These are phyloP conservation scores for Styphnolobium japonicum DNA, from an alignment of 306 rosid species.

Conservation along the genomic window DNA sequence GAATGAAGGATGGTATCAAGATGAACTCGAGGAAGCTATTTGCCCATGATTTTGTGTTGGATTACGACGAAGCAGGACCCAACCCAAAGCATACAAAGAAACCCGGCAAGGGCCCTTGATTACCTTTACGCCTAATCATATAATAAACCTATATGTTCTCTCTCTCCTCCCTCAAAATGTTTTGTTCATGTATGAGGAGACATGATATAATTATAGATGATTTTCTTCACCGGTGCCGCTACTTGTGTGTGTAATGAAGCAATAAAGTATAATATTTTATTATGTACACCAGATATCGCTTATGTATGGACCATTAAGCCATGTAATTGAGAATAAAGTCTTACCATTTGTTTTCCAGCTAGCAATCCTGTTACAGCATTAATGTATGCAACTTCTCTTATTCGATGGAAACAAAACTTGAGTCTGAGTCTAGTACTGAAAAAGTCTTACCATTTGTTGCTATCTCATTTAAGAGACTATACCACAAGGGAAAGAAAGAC, in stretches of 20 bases:
- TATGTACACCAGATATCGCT: conserved; percentile 17
- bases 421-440: not conserved
- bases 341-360: conserved; percentile 2
- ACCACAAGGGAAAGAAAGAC: not conserved
- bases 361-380: not conserved
- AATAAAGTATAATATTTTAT: conserved; percentile 25
- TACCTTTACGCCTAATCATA: conserved; percentile 1
- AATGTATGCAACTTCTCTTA: not conserved
- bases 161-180: conserved; percentile 18
- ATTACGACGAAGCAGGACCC: conserved; percentile 67
- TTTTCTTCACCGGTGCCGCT: conserved; percentile 35
- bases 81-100: conserved; percentile 56
- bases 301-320: conserved; percentile 9
- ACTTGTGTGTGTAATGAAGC: conserved; percentile 29
- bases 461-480: not conserved
- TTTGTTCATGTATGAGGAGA: conserved; percentile 46
- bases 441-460: not conserved
- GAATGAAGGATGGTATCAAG: conserved; percentile 42
- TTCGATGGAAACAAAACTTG: not conserved
- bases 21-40: conserved; percentile 55
- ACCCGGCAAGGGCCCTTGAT: conserved; percentile 65
- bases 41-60: conserved; percentile 41
- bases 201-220: conserved; percentile 25
- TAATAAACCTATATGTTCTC: conserved; percentile 3
- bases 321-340: conserved; percentile 25